Percentiles rank a stretch among this genome's conserved stretches.
These are phyloP conservation scores for Globisporangium megalacanthum DNA, from an alignment of 352 stramenopile species.

Conservation along the genomic window DNA sequence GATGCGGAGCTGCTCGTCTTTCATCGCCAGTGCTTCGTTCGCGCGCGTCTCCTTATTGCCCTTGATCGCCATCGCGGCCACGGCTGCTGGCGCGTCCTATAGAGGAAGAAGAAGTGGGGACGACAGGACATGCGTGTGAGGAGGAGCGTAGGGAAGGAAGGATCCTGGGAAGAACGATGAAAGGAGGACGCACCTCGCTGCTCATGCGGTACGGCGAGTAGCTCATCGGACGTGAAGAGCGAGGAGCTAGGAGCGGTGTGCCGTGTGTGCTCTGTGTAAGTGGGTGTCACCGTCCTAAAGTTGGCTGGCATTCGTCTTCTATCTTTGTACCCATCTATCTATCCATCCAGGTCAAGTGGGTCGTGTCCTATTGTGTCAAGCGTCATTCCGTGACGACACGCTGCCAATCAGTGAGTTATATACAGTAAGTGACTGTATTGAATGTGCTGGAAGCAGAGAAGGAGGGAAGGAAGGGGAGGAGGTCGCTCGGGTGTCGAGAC, in stretches of 20 bases:
- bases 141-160: too few relatives aligned
- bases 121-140: too few relatives aligned
- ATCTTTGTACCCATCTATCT: not conserved
- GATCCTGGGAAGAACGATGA: not conserved
- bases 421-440: not conserved
- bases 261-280: not conserved
- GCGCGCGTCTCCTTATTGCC: slow-evolving; percentile 85
- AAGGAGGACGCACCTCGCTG: slow-evolving; percentile 3
- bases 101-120: too few relatives aligned
- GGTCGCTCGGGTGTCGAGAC: not conserved
- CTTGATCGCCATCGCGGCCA: slow-evolving; percentile 48
- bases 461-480: not conserved
- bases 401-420: not conserved
- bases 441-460: not conserved
- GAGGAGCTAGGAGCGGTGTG: not conserved
- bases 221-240: slow-evolving; percentile 4
- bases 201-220: slow-evolving; percentile 9
- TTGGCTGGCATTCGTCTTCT: not conserved
- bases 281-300: not conserved
- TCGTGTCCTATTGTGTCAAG: too few relatives aligned
- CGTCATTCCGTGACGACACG: not conserved
- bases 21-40: slow-evolving; percentile 92
- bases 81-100: not conserved
- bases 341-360: too few relatives aligned
- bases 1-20: slow-evolving; percentile 94